These are phyloP conservation scores for Hura crepitans DNA, from an alignment of 441 rosid species.

Conservation along the genomic window DNA sequence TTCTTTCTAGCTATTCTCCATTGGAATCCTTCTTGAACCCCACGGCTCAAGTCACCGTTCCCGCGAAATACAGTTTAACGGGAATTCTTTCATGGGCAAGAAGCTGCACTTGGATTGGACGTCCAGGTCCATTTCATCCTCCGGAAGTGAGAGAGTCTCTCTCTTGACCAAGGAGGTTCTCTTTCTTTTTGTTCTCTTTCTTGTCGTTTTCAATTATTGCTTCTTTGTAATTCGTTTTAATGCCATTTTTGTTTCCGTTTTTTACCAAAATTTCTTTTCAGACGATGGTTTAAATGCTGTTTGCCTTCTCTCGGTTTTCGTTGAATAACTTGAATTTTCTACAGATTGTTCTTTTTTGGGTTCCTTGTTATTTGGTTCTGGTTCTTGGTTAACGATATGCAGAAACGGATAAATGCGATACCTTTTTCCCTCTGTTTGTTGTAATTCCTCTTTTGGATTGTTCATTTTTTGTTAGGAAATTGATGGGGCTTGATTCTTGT, in stretches of 20 bases:
- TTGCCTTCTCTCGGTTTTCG: constrained; percentile 16
- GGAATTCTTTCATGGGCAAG: constrained; percentile 48
- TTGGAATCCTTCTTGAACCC: too few relatives aligned
- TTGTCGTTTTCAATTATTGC: not conserved
- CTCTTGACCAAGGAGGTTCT: constrained; percentile 46
- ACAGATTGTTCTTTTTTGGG: not conserved
- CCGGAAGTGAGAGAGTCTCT: constrained; percentile 45
- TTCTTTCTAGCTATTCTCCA: too few relatives aligned
- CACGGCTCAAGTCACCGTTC: not conserved
- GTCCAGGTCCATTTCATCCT: constrained; percentile 39
- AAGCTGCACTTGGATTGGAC: constrained; percentile 52
- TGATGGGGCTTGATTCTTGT: not conserved
- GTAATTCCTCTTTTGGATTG: not conserved
- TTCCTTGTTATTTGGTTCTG: not conserved
- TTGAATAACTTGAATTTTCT: constrained; percentile 10
- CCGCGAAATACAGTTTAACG: constrained; percentile 10
- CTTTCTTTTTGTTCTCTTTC: not conserved
- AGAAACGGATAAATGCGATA: not conserved
- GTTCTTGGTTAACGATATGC: not conserved
- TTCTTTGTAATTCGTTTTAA: constrained; percentile 1
- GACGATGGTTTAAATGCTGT: not conserved
- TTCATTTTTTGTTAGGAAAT: not conserved
- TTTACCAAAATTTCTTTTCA: not conserved
- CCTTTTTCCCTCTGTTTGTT: not conserved
- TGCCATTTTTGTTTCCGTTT: not conserved